phyloP scores from a whole-genome alignment of 495 filamentous ascomycete genomes.

The Daldinia bambusicola region DNA sequence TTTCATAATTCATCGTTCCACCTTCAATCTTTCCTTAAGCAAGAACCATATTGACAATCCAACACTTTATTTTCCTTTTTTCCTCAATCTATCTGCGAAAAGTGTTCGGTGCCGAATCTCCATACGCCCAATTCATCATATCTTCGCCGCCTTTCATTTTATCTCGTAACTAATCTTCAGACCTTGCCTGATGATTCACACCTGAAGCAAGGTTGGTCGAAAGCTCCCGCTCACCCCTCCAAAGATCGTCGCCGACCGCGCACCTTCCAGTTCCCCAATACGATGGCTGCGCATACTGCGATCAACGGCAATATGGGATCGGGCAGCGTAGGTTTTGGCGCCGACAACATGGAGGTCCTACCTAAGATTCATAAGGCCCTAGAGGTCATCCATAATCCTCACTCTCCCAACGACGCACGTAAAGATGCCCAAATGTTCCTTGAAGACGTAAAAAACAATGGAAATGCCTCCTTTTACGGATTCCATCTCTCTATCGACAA shows the following conservation, averaged over 20 bases:
- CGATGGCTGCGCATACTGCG: constrained; percentile 40
- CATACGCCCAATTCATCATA: not conserved
- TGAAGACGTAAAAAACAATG: constrained; percentile 80
- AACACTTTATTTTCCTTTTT: not conserved
- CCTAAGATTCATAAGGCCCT: constrained; percentile 81
- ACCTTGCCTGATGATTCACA: constrained; percentile 44
- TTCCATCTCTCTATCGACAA: constrained; percentile 80
- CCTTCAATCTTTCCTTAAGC: constrained; percentile 2
- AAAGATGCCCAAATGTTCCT: constrained; percentile 84
- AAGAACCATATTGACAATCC: not conserved
- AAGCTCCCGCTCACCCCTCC: constrained; percentile 38
- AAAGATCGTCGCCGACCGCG: constrained; percentile 44
- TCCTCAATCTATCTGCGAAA: not conserved
- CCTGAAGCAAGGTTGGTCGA: constrained; percentile 38
- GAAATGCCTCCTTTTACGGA: constrained; percentile 84
- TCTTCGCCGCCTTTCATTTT: not conserved
- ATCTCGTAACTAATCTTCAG: constrained; percentile 14
- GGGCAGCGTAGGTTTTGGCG: constrained; percentile 42
- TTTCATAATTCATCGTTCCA: constrained; percentile 15
- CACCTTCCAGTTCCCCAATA: constrained; percentile 28
- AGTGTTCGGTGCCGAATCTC: not conserved
- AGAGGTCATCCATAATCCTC: constrained; percentile 82
- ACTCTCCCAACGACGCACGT: constrained; percentile 84
- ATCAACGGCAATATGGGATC: constrained; percentile 50
- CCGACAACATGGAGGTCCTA: constrained; percentile 49